phyloP scores from a whole-genome alignment of 805 yeast species.

The Candida boidinii region DNA sequence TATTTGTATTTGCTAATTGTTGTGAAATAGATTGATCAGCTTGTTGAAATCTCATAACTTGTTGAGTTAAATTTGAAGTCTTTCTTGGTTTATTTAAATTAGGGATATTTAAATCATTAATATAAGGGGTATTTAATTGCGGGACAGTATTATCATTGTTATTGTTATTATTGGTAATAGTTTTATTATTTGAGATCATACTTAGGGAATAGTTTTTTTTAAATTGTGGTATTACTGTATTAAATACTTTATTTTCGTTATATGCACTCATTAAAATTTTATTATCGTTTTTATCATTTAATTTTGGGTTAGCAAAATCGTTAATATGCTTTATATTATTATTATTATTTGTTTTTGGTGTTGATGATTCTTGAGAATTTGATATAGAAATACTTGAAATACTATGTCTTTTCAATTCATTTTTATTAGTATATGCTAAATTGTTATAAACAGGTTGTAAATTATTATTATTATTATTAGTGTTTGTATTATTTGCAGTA shows the following conservation, averaged over 20 bases:
- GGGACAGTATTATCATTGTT: conserved; percentile 1
- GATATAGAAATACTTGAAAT: conserved; percentile 8
- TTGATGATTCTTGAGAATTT: too few species aligned
- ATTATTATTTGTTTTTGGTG: too few species aligned
- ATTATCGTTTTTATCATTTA: conserved; percentile 1
- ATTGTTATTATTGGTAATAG: conserved; percentile 2
- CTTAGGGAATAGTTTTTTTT: too few species aligned
- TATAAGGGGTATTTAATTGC: too few species aligned
- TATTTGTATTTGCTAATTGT: too few species aligned
- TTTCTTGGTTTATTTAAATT: too few species aligned
- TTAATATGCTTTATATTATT: too few species aligned
- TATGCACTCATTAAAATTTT: conserved; percentile 16
- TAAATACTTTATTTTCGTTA: conserved; percentile 20
- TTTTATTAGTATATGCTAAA: neutral
- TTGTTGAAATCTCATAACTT: too few species aligned
- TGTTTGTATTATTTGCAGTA: conserved; percentile 1
- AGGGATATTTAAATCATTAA: too few species aligned
- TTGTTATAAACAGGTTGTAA: conserved; percentile 1
- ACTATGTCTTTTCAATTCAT: conserved; percentile 15
- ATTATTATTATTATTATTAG: neutral
- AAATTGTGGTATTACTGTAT: conserved; percentile 18
- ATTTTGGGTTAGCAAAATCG: conserved; percentile 1
- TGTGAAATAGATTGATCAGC: too few species aligned
- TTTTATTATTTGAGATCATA: too few species aligned
- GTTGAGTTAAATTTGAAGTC: too few species aligned